Conservation (phyloP, 768 basidiomycete genomes). For the Russula earlei region DNA sequence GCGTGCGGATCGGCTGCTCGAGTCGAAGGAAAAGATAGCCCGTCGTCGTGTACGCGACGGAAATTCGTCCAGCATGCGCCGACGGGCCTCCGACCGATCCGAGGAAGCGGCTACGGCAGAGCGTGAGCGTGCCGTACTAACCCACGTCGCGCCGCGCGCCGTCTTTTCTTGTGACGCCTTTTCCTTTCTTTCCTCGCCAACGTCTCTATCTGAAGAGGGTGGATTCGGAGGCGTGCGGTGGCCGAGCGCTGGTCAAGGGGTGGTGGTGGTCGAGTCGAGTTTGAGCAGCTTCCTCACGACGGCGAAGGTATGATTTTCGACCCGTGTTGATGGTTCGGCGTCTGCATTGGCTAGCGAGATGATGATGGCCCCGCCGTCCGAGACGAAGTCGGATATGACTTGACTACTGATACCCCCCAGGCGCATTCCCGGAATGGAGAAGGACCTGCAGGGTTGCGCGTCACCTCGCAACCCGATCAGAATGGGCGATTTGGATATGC, state of each 20-base stretch:
- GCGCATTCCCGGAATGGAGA: background rate
- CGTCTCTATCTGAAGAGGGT: too few species aligned
- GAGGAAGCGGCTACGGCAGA: background rate
- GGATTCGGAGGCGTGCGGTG: too few species aligned
- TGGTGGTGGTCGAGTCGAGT: too few species aligned
- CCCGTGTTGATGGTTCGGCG: background rate
- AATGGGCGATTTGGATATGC: background rate
- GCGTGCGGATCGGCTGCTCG: too few species aligned
- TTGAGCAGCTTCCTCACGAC: background rate
- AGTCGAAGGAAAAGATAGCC: too few species aligned
- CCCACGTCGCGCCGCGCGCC: background rate
- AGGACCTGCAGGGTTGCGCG: background rate
- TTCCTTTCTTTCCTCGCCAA: too few species aligned
- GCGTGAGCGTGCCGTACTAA: background rate
- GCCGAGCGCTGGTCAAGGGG: too few species aligned
- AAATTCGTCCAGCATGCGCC: background rate
- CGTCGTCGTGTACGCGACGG: background rate
- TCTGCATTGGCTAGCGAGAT: slow-evolving; percentile 10
- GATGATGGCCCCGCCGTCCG: slow-evolving; percentile 1
- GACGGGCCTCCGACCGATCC: background rate
- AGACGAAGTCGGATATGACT: background rate
- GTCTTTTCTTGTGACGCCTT: too few species aligned
- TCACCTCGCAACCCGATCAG: background rate
- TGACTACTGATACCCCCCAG: background rate
- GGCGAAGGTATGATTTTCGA: background rate